Percentiles rank a stretch among this genome's conserved stretches.
Evolutionary conservation across 2,329 filamentous ascomycete genomes (phyloP).

Genomic region (Aspergillus fijiensis): DNA sequence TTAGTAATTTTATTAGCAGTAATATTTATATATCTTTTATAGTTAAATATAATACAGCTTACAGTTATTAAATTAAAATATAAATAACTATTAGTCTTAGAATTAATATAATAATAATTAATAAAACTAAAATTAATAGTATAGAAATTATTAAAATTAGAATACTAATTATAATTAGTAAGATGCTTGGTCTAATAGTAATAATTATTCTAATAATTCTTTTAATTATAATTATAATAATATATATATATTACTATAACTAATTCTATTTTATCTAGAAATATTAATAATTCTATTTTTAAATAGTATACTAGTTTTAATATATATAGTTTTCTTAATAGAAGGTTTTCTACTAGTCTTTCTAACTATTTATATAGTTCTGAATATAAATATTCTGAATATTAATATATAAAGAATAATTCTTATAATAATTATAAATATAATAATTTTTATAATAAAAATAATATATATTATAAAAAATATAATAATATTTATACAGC

Average conservation of each 20-base stretch:
- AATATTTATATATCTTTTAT: neutral
- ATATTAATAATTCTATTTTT: too few relatives aligned
- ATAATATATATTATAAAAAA: neutral
- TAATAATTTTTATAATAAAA: neutral
- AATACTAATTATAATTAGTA: too few relatives aligned
- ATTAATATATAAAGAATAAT: neutral
- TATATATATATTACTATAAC: too few relatives aligned
- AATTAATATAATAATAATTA: neutral
- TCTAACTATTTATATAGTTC: neutral
- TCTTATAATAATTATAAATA: neutral
- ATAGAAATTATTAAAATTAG: too few relatives aligned
- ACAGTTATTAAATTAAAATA: neutral
- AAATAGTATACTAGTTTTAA: too few relatives aligned
- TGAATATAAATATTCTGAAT: neutral
- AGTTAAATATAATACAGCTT: neutral
- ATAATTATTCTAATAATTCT: too few relatives aligned
- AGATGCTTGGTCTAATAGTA: too few relatives aligned
- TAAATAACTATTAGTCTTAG: neutral
- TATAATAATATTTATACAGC: too few relatives aligned
- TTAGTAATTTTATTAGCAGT: neutral
- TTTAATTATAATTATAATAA: too few relatives aligned
- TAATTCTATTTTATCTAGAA: too few relatives aligned
- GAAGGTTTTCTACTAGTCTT: too few relatives aligned
- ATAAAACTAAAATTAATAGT: neutral
- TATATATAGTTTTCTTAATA: too few relatives aligned